Base-by-base conservation (phyloP, 164 flowering plant species). In the Tetracentron sinense region DNA sequence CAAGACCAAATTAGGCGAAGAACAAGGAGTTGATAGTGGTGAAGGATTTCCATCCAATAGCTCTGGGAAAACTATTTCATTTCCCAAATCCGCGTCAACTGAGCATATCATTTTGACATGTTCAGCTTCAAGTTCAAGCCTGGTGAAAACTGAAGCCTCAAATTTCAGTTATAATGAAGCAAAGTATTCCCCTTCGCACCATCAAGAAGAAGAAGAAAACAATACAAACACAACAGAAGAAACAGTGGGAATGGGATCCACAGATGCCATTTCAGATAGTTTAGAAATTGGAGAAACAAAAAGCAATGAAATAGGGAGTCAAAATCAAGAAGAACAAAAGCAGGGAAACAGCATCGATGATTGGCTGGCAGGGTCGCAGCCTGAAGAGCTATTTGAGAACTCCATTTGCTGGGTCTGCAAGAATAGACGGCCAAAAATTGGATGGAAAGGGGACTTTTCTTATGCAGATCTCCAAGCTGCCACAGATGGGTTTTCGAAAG, bases 391-490 rank as follows among this genome's bases (percentile, higher is more conserved):
- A 20, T 65, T 75, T 60, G 57, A 58, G 27, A 62, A 74, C 54
- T 72, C 78, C 19, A 48, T 62, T n/a, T 79, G 84, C 58, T 44
- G 79, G 20, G 42, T 58, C n/a, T 86, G 90, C 78, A 54, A 51
- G 48, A 83, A 79, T 30, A 70, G 46, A 49, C 70, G 88, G 22
- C 85, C 84, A 21, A 70, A 30, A 60, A 61, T 67, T 22, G 80
- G 76, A 62, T 68, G 72, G 70, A 72, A 31, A 50, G 75, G 66
- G 46, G 79, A 77, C 58, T 82, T 82, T 75, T 74, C 70, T 30
- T 77, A 65, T 56, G 70, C 79, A 6, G 84, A 84, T 71, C 77
- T 84, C 15, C 65, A 68, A 42, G 70, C 53, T 11, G 88, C 88
- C 6, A 84, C 88, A 5, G 57, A 78, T 3, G 77, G 78, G n/a